Evolutionary conservation across 495 filamentous ascomycete genomes (phyloP).

Genomic region (Penicillium cosmopolitanum): DNA sequence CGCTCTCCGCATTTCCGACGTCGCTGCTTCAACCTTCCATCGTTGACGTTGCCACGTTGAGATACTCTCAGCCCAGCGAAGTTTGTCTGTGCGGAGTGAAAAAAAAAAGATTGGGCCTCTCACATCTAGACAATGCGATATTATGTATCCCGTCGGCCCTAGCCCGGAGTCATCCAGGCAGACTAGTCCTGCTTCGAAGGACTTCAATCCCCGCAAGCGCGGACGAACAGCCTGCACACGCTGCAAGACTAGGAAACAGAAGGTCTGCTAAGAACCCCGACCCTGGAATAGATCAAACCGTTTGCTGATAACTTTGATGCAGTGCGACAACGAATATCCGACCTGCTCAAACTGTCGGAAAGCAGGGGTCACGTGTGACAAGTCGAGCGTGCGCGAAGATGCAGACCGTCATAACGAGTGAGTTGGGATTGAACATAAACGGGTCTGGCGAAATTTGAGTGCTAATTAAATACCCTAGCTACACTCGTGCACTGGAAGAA

Average conservation of each 20-base stretch:
- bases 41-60: background rate
- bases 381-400: slow-evolving; percentile 49
- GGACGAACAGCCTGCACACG: slow-evolving; percentile 55
- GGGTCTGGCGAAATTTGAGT: background rate
- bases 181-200: slow-evolving; percentile 29
- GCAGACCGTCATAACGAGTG: slow-evolving; percentile 49
- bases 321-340: slow-evolving; percentile 52
- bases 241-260: slow-evolving; percentile 57
- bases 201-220: slow-evolving; percentile 53
- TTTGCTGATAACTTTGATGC: background rate
- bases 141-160: slow-evolving; percentile 23
- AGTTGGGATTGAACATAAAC: slow-evolving; percentile 6
- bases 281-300: background rate
- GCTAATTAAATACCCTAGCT: slow-evolving; percentile 28
- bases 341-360: slow-evolving; percentile 55
- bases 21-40: background rate
- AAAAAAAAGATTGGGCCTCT: background rate
- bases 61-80: background rate
- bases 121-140: slow-evolving; percentile 11
- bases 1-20: background rate
- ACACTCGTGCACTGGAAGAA: slow-evolving; percentile 52
- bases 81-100: background rate
- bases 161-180: slow-evolving; percentile 26
- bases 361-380: slow-evolving; percentile 51
- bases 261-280: slow-evolving; percentile 19